Percentiles rank a stretch among this genome's conserved stretches.
Evolutionary conservation across 345 rosid species (phyloP).

Genomic region (Mallotus nudiflorus): DNA sequence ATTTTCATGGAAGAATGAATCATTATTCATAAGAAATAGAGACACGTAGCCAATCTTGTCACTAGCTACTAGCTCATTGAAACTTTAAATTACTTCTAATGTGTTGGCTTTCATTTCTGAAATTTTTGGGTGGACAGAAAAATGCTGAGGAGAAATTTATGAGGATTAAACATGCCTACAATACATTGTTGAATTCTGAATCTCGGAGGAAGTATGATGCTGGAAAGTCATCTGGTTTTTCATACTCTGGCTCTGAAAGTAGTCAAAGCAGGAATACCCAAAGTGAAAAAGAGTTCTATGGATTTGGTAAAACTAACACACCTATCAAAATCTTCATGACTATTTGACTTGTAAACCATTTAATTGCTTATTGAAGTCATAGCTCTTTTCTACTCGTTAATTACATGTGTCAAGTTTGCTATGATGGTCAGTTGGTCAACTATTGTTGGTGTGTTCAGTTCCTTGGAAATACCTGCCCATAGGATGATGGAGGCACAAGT

Average conservation of each 20-base stretch:
- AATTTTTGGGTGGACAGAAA: conserved; percentile 44
- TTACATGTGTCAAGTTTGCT: not conserved
- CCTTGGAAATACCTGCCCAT: not conserved
- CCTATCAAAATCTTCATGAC: conserved; percentile 13
- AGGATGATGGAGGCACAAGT: no score
- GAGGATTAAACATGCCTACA: conserved; percentile 65
- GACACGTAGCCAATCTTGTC: not conserved
- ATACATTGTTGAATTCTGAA: conserved; percentile 67
- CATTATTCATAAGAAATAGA: not conserved
- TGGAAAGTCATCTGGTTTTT: conserved; percentile 60
- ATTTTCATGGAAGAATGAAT: not conserved
- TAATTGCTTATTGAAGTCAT: not conserved
- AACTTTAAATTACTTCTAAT: not conserved
- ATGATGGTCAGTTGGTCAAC: not conserved
- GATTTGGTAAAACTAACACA: conserved; percentile 63
- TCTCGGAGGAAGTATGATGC: conserved; percentile 53
- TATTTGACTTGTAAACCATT: not conserved
- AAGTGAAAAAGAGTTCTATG: conserved; percentile 82
- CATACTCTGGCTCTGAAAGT: conserved; percentile 49
- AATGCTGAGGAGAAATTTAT: conserved; percentile 75
- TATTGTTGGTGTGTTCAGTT: not conserved
- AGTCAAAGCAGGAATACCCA: conserved; percentile 31
- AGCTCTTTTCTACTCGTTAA: not conserved
- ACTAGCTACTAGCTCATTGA: not conserved
- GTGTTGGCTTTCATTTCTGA: conserved; percentile 6